Conservation (phyloP, 441 rosid species). For the Monsonia emarginata region DNA sequence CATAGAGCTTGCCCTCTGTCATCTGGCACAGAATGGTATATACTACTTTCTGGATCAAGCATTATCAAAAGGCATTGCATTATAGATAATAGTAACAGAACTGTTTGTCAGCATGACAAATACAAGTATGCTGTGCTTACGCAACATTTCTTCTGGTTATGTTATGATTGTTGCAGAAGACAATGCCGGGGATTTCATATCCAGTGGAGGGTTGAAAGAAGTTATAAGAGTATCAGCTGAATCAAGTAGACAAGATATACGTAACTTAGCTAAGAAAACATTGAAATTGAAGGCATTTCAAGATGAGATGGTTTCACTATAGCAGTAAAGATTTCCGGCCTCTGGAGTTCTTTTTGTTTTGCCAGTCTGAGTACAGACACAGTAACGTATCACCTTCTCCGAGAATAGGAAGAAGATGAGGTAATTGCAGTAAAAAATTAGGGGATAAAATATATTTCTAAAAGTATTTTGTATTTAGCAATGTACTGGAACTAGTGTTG, state of each 20-base stretch:
- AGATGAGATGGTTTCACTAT: constrained; percentile 20
- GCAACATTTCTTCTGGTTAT: background rate
- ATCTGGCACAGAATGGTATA: constrained; percentile 90
- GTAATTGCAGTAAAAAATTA: background rate
- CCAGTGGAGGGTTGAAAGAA: constrained; percentile 54
- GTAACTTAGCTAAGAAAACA: constrained; percentile 75
- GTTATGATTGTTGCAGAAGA: constrained; percentile 39
- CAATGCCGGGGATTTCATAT: constrained; percentile 54
- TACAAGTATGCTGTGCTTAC: background rate
- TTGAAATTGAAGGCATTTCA: constrained; percentile 40
- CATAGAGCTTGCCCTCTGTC: constrained; percentile 85
- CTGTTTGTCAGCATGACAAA: no score
- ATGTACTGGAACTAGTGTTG: background rate
- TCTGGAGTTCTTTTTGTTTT: background rate
- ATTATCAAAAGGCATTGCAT: background rate
- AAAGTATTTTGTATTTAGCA: background rate
- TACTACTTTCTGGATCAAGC: background rate
- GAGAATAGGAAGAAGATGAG: background rate
- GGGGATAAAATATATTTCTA: background rate
- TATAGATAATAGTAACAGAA: no score
- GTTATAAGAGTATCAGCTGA: constrained; percentile 57
- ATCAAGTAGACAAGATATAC: constrained; percentile 78
- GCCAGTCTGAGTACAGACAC: background rate
- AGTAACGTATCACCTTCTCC: background rate
- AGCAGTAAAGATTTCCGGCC: constrained; percentile 5